These are phyloP conservation scores for Poronia punctata DNA, from an alignment of 495 filamentous ascomycete species.

Conservation along the genomic window DNA sequence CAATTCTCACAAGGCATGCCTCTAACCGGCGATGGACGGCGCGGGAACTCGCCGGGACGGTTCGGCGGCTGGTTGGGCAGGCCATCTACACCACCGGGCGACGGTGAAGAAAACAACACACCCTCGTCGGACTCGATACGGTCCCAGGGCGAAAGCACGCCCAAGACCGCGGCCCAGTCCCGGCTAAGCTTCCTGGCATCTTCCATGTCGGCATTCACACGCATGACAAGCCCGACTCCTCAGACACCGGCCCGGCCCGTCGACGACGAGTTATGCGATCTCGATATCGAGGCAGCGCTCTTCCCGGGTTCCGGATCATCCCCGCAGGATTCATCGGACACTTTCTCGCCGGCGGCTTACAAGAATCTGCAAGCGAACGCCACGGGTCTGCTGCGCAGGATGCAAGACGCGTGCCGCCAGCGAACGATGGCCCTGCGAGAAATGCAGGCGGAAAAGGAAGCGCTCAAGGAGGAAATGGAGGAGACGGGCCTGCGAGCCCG, in stretches of 20 bases:
- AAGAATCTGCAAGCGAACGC: slow-evolving; percentile 65
- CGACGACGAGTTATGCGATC: slow-evolving; percentile 56
- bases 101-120: slow-evolving; percentile 26
- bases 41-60: slow-evolving; percentile 18
- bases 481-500: slow-evolving; percentile 61
- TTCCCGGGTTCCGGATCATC: slow-evolving; percentile 43
- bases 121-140: slow-evolving; percentile 23
- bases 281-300: slow-evolving; percentile 58
- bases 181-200: slow-evolving; percentile 32
- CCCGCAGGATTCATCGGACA: slow-evolving; percentile 28
- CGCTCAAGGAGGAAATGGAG: slow-evolving; percentile 63
- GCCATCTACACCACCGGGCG: slow-evolving; percentile 11
- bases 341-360: slow-evolving; percentile 59
- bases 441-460: slow-evolving; percentile 53
- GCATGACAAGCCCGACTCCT: slow-evolving; percentile 28
- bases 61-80: slow-evolving; percentile 30
- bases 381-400: slow-evolving; percentile 50
- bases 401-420: slow-evolving; percentile 67
- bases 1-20: slow-evolving; percentile 34
- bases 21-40: slow-evolving; percentile 35
- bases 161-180: slow-evolving; percentile 33
- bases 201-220: slow-evolving; percentile 35
- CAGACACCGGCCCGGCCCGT: slow-evolving; percentile 8
- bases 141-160: slow-evolving; percentile 16
- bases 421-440: slow-evolving; percentile 54